Base-by-base conservation (phyloP, 495 filamentous ascomycete genomes). In the Talaromyces trachyspermus region DNA sequence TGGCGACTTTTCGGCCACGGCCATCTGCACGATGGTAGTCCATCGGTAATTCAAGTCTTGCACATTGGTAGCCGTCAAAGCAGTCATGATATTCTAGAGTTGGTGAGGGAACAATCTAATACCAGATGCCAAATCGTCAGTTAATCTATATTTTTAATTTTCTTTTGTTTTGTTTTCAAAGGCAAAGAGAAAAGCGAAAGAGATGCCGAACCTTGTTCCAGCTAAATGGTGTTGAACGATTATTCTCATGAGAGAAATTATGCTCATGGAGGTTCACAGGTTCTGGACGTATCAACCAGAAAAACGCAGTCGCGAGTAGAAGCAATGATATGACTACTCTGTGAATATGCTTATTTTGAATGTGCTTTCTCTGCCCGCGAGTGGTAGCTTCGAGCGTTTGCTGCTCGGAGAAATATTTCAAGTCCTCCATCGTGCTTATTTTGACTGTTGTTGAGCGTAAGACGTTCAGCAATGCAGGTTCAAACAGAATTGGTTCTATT, bases 21-120 rank as follows among this genome's bases (percentile, higher is more conserved):
- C 58, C 62, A 43, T 70, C 61, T 0, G 59, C 55, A 5, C 65
- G 57, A 35, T 70, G 59, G 50, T 78, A 78, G 55, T 79, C 73
- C 71, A 81, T 75, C 3, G 78, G 78, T 6, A 81, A 70, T 26
- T 73, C 68, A 5, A 83, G 60, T 15, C 74, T 68, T 32, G 79
- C 76, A 47, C 79, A 82, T 53, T 69, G 65, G 48, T 76, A 66
- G 8, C 58, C 68, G 53, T 59, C 59, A 20, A 62, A 66, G 46
- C 69, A 71, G n/a, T 64, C 52, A 41, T 62, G 49, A 49, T 70
- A 72, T 20, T 64, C 44, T 18, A 72, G 50, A 1, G 45, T 46
- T 9, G 50, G 33, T 0, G 65, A 64, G 0, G 69, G 63, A 3
- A 32, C 43, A 29, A 69, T 55, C 46, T 68, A 41, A 41, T 9